phyloP scores from a whole-genome alignment of 164 flowering plant genomes.

The Aristolochia fimbriata region DNA sequence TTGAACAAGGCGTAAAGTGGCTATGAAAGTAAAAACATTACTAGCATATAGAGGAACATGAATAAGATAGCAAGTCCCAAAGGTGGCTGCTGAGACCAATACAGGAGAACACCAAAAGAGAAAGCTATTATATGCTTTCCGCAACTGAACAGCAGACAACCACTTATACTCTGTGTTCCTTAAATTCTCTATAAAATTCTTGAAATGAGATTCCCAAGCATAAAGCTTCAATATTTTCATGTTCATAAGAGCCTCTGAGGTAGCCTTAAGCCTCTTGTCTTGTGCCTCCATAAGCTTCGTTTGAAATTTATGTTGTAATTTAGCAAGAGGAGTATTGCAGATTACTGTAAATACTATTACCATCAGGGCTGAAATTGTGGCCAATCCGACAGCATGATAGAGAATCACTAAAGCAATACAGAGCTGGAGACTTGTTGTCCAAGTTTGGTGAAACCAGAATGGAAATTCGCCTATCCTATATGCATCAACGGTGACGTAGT shows the following conservation, averaged over 20 bases:
- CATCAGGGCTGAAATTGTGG: constrained; percentile 42
- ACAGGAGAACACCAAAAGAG: constrained; percentile 68
- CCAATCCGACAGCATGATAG: constrained; percentile 41
- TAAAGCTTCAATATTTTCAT: constrained; percentile 64
- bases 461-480: constrained; percentile 67
- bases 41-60: constrained; percentile 42
- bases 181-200: constrained; percentile 28
- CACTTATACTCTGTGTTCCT: constrained; percentile 43
- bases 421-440: constrained; percentile 55
- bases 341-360: constrained; percentile 43
- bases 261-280: constrained; percentile 47
- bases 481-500: constrained; percentile 63
- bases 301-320: constrained; percentile 47
- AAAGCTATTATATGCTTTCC: constrained; percentile 31
- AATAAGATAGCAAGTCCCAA: constrained; percentile 49
- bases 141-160: constrained; percentile 39
- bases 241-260: constrained; percentile 41
- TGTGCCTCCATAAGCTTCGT: constrained; percentile 50
- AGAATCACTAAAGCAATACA: constrained; percentile 42
- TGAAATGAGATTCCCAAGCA: constrained; percentile 73
- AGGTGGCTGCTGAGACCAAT: constrained; percentile 54
- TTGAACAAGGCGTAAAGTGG: constrained; percentile 59
- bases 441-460: constrained; percentile 62
- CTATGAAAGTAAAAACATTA: constrained; percentile 78
- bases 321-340: constrained; percentile 52